Evolutionary conservation across 2,329 filamentous ascomycete species (phyloP).

Genomic region (Neoarthrinium moseri): DNA sequence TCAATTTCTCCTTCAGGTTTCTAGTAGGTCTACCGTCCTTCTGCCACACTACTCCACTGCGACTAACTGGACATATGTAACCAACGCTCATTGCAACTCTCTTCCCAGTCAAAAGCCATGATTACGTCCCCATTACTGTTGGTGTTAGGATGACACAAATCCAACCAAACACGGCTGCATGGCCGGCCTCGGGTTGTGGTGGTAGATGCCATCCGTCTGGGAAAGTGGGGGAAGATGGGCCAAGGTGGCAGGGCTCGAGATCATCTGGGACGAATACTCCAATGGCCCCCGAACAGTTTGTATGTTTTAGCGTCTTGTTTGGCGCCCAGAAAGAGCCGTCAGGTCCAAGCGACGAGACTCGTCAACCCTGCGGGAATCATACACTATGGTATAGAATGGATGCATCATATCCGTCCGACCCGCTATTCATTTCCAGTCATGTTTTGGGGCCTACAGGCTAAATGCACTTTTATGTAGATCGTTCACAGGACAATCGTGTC

Average conservation of each 20-base stretch:
- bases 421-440: not conserved
- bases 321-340: not conserved
- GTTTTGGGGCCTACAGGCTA: not conserved
- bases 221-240: not conserved
- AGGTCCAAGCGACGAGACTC: not conserved
- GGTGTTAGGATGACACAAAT: too few relatives aligned
- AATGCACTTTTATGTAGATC: not conserved
- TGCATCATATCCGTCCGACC: slow-evolving; percentile 8
- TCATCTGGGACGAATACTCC: not conserved
- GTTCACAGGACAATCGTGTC: not conserved
- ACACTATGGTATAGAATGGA: not conserved
- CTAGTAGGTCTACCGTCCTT: too few relatives aligned
- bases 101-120: too few relatives aligned
- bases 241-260: not conserved
- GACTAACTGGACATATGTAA: too few relatives aligned
- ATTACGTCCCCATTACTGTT: too few relatives aligned
- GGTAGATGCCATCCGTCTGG: too few relatives aligned
- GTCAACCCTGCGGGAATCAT: not conserved
- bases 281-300: not conserved
- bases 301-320: slow-evolving; percentile 7
- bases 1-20: too few relatives aligned
- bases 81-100: too few relatives aligned
- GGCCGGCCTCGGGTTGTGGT: too few relatives aligned
- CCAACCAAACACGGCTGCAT: too few relatives aligned
- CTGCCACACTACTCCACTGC: too few relatives aligned